A percentile compares a stretch with the other conserved stretches of the same genome.
These are phyloP conservation scores for Paecilomyces niveus DNA, from an alignment of 2,329 filamentous ascomycete genomes.

Conservation along the genomic window DNA sequence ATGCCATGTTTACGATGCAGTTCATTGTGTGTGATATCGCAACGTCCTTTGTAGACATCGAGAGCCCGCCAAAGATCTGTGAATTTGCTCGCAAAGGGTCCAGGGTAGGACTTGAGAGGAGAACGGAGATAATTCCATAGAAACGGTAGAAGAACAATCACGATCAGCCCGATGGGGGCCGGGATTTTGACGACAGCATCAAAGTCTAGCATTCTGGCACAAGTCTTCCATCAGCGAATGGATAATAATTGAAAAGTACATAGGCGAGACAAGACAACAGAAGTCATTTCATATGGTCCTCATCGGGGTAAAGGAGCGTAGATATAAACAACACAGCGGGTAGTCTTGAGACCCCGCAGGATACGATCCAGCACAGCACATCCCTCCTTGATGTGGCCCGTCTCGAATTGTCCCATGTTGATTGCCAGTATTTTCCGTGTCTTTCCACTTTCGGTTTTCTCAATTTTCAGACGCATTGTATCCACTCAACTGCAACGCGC, in stretches of 20 bases:
- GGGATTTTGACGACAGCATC: neutral
- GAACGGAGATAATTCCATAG: constrained; percentile 12
- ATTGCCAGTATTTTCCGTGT: too few relatives aligned
- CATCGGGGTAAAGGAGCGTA: neutral
- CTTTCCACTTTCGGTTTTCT: too few relatives aligned
- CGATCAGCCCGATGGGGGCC: neutral
- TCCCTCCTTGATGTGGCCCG: neutral
- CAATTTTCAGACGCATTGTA: too few relatives aligned
- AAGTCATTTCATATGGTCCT: too few relatives aligned
- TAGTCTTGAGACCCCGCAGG: neutral
- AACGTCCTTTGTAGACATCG: constrained; percentile 57
- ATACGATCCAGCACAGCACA: neutral
- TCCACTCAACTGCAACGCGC: too few relatives aligned
- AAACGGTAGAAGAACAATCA: constrained; percentile 6
- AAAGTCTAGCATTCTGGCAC: neutral
- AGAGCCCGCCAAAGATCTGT: constrained; percentile 69
- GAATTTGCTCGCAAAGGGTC: constrained; percentile 58
- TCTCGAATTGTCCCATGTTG: too few relatives aligned
- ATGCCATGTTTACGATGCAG: constrained; percentile 67
- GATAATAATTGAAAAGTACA: too few relatives aligned
- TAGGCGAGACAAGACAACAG: too few relatives aligned
- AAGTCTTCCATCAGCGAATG: neutral
- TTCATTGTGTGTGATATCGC: constrained; percentile 59
- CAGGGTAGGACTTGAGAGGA: constrained; percentile 50
- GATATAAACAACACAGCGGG: neutral